Percentiles rank a stretch among this genome's conserved stretches.
phyloP scores from a whole-genome alignment of 345 rosid species.

The Murraya koenigii region DNA sequence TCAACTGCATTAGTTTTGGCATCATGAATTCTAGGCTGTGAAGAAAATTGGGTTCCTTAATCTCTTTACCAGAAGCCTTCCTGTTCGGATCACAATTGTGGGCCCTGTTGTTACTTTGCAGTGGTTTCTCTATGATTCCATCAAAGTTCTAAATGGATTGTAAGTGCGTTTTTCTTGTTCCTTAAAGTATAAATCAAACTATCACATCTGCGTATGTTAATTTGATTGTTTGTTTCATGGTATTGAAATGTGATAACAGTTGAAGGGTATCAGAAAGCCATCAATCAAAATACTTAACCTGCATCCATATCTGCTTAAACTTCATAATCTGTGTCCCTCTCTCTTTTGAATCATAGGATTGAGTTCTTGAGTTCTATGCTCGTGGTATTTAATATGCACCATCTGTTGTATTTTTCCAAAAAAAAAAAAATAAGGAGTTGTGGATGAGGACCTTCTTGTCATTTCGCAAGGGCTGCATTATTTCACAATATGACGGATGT shows the following conservation, averaged over 20 bases:
- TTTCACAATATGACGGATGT: background rate
- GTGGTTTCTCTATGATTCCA: conserved; percentile 60
- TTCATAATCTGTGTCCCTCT: background rate
- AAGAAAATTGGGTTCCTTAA: conserved; percentile 50
- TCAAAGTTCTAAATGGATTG: conserved; percentile 59
- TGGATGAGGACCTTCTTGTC: background rate
- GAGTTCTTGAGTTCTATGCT: background rate
- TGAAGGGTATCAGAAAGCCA: background rate
- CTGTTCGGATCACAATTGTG: conserved; percentile 53
- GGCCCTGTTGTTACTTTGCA: conserved; percentile 63
- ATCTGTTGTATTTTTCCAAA: background rate
- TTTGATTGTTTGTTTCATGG: background rate
- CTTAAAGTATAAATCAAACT: background rate
- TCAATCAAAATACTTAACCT: background rate
- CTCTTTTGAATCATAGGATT: background rate
- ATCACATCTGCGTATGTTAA: background rate
- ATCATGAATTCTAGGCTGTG: conserved; percentile 42
- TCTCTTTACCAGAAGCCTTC: conserved; percentile 66
- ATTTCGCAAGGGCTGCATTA: background rate
- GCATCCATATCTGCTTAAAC: background rate
- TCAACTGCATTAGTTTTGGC: background rate
- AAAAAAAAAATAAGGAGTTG: background rate
- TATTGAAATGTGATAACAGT: background rate
- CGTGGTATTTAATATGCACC: background rate
- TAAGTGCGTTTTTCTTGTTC: conserved; percentile 34